Evolutionary conservation across 1,139 yeast species (phyloP).

Genomic region (Debaryomyces fabryi): DNA sequence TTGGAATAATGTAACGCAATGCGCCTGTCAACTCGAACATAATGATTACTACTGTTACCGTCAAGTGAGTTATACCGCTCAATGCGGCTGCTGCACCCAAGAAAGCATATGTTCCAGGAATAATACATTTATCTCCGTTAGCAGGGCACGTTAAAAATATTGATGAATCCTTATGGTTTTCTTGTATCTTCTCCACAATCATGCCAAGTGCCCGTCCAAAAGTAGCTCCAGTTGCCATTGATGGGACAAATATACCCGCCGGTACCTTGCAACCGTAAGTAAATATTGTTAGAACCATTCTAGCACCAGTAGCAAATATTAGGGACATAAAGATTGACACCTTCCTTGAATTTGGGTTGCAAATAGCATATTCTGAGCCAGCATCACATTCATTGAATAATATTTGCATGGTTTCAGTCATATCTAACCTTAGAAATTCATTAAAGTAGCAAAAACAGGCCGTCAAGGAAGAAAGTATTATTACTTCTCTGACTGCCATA

Average conservation of each 20-base stretch:
- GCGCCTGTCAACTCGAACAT: constrained; percentile 98
- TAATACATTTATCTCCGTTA: constrained; percentile 56
- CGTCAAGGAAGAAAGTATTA: constrained; percentile 66
- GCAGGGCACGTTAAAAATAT: constrained; percentile 52
- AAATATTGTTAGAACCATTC: constrained; percentile 72
- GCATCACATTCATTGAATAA: constrained; percentile 82
- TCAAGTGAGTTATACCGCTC: constrained; percentile 89
- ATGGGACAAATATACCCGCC: constrained; percentile 94
- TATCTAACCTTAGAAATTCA: constrained; percentile 77
- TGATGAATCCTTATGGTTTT: constrained; percentile 39
- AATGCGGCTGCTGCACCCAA: constrained; percentile 97
- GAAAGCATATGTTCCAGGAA: constrained; percentile 93
- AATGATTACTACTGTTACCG: constrained; percentile 90
- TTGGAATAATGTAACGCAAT: constrained; percentile 82
- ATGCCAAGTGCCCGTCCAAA: constrained; percentile 87
- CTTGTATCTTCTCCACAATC: constrained; percentile 59
- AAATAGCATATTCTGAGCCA: constrained; percentile 44
- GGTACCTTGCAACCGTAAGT: constrained; percentile 94
- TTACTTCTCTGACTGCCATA: constrained; percentile 71
- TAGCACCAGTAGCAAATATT: constrained; percentile 67
- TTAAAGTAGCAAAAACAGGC: constrained; percentile 82
- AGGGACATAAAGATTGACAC: constrained; percentile 50
- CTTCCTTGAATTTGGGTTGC: constrained; percentile 47
- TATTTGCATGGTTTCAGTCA: constrained; percentile 94
- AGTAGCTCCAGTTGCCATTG: constrained; percentile 95